Percentiles rank a stretch among this genome's conserved stretches.
Evolutionary conservation across 139 green algal species (phyloP).

Genomic region (Pycnococcus provasolii): DNA sequence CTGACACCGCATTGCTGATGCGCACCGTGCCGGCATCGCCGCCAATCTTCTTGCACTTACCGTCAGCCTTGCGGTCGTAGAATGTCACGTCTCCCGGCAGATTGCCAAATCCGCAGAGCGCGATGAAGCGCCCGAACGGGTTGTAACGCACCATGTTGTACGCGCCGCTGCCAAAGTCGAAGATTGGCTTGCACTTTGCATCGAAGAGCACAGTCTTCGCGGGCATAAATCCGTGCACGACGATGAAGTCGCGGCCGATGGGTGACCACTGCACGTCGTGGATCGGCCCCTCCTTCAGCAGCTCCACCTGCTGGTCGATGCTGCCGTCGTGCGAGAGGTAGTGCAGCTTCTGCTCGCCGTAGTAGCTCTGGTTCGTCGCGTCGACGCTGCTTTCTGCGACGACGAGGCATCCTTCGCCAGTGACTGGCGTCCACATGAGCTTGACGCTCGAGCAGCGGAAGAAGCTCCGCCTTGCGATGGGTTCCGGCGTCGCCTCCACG

Average conservation of each 20-base stretch:
- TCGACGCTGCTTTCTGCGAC: constrained; percentile 75
- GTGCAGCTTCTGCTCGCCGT: constrained; percentile 82
- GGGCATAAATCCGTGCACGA: constrained; percentile 62
- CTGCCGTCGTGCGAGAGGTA: constrained; percentile 57
- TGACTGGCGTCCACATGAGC: constrained; percentile 47
- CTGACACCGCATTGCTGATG: constrained; percentile 16
- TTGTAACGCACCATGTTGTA: constrained; percentile 78
- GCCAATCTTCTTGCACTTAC: constrained; percentile 16
- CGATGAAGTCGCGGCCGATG: constrained; percentile 66
- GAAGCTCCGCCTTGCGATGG: constrained; percentile 47
- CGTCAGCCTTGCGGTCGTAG: constrained; percentile 40
- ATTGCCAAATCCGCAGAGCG: constrained; percentile 38
- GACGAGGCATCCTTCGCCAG: constrained; percentile 58
- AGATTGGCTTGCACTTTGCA: constrained; percentile 64
- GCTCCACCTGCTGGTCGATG: constrained; percentile 47
- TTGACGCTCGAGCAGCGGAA: constrained; percentile 41
- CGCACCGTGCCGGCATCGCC: neutral
- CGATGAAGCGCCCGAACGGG: constrained; percentile 67
- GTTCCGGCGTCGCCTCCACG: constrained; percentile 28
- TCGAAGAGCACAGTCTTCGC: constrained; percentile 72
- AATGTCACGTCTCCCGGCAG: constrained; percentile 81
- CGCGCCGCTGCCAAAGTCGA: constrained; percentile 70
- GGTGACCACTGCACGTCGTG: constrained; percentile 92
- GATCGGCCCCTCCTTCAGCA: constrained; percentile 85
- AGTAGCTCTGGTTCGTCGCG: constrained; percentile 79